Conservation (phyloP, 208 protist species). For the Acanthamoeba polyphaga region DNA sequence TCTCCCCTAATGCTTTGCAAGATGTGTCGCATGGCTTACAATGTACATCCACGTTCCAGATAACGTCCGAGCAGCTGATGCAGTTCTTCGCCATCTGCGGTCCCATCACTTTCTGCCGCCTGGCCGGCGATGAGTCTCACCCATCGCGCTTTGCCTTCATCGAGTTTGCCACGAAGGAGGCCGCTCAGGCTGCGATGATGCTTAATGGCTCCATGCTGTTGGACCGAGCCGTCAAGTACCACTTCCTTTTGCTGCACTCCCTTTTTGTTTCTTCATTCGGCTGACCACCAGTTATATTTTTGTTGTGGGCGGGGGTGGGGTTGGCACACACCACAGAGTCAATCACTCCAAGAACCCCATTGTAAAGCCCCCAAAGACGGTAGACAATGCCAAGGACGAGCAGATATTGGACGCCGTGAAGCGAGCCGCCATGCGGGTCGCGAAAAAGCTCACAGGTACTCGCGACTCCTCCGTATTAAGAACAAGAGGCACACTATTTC, state of each 20-base stretch:
- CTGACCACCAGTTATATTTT: background rate
- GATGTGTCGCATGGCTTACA: background rate
- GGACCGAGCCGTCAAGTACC: conserved; percentile 5
- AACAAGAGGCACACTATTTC: too few species aligned
- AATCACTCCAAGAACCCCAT: conserved; percentile 47
- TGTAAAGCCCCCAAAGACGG: background rate
- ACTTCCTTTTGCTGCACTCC: background rate
- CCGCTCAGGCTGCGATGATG: conserved; percentile 41
- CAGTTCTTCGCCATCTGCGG: conserved; percentile 52
- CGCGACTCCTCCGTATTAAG: too few species aligned
- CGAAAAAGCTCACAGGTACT: background rate
- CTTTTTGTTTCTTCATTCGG: background rate
- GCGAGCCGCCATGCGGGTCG: background rate
- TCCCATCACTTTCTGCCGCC: conserved; percentile 43
- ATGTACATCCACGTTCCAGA: background rate
- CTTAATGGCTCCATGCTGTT: conserved; percentile 41
- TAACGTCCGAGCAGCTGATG: conserved; percentile 49
- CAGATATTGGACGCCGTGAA: background rate
- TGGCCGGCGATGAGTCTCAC: conserved; percentile 45
- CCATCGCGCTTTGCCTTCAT: conserved; percentile 56
- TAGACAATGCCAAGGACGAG: background rate
- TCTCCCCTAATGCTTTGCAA: too few species aligned
- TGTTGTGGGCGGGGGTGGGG: background rate
- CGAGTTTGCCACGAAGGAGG: conserved; percentile 63
- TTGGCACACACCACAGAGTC: background rate